Conservation (phyloP, 1,284 basidiomycete genomes). For the Spongiforma sp. region DNA sequence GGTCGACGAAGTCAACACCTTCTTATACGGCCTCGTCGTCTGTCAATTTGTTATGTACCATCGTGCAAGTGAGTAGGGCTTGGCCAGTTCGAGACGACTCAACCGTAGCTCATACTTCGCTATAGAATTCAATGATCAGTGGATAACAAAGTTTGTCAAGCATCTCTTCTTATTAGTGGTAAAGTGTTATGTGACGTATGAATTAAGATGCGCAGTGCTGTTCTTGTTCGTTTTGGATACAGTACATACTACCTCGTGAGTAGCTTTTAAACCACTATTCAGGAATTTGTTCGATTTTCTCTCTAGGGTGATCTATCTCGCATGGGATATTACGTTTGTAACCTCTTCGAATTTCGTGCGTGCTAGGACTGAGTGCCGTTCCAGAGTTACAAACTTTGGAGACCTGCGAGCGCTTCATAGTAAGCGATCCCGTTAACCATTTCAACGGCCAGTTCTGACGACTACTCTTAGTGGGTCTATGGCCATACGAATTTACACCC, state of each 20-base stretch:
- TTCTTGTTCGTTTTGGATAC: slow-evolving; percentile 51
- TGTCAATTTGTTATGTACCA: slow-evolving; percentile 54
- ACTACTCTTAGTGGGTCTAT: slow-evolving; percentile 12
- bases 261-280: not conserved
- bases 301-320: slow-evolving; percentile 21
- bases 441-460: not conserved
- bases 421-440: slow-evolving; percentile 3
- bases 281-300: not conserved
- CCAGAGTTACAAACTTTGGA: slow-evolving; percentile 19
- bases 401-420: slow-evolving; percentile 19
- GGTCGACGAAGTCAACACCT: slow-evolving; percentile 61
- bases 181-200: not conserved
- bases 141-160: slow-evolving; percentile 18
- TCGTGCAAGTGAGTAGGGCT: slow-evolving; percentile 27
- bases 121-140: slow-evolving; percentile 51
- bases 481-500: slow-evolving; percentile 53
- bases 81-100: not conserved
- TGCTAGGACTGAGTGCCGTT: too few relatives aligned
- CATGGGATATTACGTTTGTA: slow-evolving; percentile 23
- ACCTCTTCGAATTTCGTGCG: not conserved
- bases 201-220: slow-evolving; percentile 41
- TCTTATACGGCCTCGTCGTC: slow-evolving; percentile 53
- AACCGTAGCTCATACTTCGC: not conserved
- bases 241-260: slow-evolving; percentile 44
- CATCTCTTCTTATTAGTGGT: not conserved